phyloP scores from a whole-genome alignment of 306 rosid genomes.

The Dalbergia oliveri region DNA sequence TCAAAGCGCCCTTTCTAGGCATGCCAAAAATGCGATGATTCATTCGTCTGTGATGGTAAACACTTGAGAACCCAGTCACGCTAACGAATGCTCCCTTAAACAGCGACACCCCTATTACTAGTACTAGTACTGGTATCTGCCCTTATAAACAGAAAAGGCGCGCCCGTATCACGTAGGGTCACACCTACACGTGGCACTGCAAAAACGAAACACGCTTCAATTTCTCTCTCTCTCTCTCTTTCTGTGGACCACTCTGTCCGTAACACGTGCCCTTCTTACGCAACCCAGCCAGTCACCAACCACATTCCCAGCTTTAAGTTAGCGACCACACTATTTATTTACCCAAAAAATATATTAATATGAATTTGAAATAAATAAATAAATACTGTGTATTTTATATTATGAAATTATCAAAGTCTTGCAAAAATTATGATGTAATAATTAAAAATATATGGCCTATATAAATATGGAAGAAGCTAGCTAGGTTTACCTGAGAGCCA shows the following conservation, averaged over 20 bases:
- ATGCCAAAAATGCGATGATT: not conserved
- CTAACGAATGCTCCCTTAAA: not conserved
- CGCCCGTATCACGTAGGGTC: not conserved
- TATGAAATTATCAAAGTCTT: not conserved
- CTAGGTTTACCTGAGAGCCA: constrained; percentile 71
- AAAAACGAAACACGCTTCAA: constrained; percentile 35
- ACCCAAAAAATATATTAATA: not conserved
- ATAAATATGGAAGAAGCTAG: not conserved
- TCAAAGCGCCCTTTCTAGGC: not conserved
- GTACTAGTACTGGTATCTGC: not conserved
- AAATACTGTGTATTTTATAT: too few species aligned
- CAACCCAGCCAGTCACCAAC: constrained; percentile 32
- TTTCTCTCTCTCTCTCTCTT: constrained; percentile 16
- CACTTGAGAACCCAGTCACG: not conserved
- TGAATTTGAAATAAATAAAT: too few species aligned
- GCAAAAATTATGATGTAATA: not conserved
- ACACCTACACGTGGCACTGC: constrained; percentile 52
- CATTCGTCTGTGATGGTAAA: constrained; percentile 33
- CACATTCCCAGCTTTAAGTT: constrained; percentile 45
- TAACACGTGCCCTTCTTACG: constrained; percentile 46
- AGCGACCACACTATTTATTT: constrained; percentile 16
- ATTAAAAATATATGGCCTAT: not conserved
- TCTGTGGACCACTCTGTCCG: constrained; percentile 50
- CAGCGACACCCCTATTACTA: too few species aligned
- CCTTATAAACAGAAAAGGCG: constrained; percentile 15